Evolutionary conservation across 768 basidiomycete genomes (phyloP).

Genomic region (Fistulinella prunicolor): DNA sequence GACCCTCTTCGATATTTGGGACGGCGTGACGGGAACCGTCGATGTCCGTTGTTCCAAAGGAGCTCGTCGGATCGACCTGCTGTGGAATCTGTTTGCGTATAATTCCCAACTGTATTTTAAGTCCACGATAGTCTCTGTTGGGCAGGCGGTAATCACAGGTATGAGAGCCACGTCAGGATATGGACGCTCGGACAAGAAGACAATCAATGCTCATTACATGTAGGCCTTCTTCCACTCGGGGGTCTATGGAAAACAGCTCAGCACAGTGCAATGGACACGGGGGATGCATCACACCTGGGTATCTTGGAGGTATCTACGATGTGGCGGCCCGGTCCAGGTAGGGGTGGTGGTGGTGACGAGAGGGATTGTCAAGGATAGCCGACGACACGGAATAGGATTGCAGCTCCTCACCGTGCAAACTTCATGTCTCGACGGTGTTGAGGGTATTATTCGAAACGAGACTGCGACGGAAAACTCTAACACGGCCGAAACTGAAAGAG

Average conservation of each 20-base stretch:
- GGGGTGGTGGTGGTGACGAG: not conserved
- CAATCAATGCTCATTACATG: constrained; percentile 12
- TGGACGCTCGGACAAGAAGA: not conserved
- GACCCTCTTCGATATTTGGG: not conserved
- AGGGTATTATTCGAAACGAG: not conserved
- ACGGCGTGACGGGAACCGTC: not conserved
- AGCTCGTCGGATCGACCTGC: constrained; percentile 16
- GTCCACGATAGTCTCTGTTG: constrained; percentile 64
- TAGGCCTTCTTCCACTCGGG: constrained; percentile 52
- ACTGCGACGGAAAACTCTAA: not conserved
- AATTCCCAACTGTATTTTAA: constrained; percentile 68
- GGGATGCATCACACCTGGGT: constrained; percentile 47
- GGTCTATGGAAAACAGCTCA: constrained; percentile 39
- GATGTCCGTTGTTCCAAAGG: not conserved
- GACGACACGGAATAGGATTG: not conserved
- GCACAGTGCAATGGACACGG: not conserved
- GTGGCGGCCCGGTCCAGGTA: not conserved
- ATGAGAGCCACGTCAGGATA: not conserved
- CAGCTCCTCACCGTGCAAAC: constrained; percentile 48
- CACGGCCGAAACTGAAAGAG: not conserved
- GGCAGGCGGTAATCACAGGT: too few relatives aligned
- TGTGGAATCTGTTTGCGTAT: constrained; percentile 39
- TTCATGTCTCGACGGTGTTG: constrained; percentile 41
- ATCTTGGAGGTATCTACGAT: constrained; percentile 59
- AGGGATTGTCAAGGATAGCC: not conserved